Base-by-base conservation (phyloP, 768 basidiomycete species). In the Austroboletus eburneus region DNA sequence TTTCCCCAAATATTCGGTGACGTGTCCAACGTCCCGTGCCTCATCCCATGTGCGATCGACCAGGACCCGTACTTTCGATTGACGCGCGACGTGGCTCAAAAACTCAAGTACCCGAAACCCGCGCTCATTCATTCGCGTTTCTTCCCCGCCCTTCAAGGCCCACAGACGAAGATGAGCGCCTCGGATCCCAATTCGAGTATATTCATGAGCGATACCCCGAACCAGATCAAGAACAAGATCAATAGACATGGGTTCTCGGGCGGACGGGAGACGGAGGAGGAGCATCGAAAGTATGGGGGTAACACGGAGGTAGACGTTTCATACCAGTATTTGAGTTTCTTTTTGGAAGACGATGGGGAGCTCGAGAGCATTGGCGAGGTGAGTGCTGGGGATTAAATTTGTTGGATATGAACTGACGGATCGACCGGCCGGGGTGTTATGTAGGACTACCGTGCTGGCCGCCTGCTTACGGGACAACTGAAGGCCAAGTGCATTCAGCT, bases 141-240 rank as follows among this genome's bases (percentile, higher is more conserved):
- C 77, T 95, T 99, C 73, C 96, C 96, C 10, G 94, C 96, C 5
- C 77, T 99, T 9, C 95, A 97, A 68, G 96, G 96, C 35, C 89
- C 96, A 3, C 92, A 96, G 67, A 95, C 92, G 29, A 99, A 99
- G 72, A 99, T 99, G 96, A 96, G 93, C 65, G 96, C 96, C 5
- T 93, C 90, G 41, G 87, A 95, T 66, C 73, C 81, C 18, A 95
- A 93, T 69, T 89, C 86, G 54, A 89, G 89, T 54, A 94, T 99
- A 56, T 98, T 79, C 74, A 97, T 99, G 95, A 91, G 77, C 25
- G 96, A 99, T 65, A 90, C 87, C 49, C 74, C 83, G 4, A 81
- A 81, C 46, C 90, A 94, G 68, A 97, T 99, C 71, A 95, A 96
- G 72, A 96, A 92, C 65, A 99, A 99, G 74, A 81, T 99, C 60